Evolutionary conservation across 148 eudicot species (phyloP).

Genomic region (Oxyria digyna): DNA sequence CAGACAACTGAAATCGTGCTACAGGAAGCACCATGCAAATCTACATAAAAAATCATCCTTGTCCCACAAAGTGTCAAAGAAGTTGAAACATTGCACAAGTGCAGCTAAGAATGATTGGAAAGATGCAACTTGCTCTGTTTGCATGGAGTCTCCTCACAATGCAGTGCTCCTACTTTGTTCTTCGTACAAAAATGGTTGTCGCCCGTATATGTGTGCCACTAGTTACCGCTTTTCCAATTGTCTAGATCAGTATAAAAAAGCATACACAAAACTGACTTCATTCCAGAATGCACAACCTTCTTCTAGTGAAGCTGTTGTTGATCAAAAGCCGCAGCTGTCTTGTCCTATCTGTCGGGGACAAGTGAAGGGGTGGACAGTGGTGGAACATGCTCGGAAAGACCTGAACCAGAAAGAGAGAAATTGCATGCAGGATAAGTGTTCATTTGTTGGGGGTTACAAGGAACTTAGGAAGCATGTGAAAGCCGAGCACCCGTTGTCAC

Average conservation of each 20-base stretch:
- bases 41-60: constrained; percentile 21
- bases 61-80: constrained; percentile 28
- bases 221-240: constrained; percentile 41
- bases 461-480: constrained; percentile 64
- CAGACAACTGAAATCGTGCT: constrained; percentile 22
- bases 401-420: constrained; percentile 50
- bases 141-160: constrained; percentile 50
- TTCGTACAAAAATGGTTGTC: constrained; percentile 47
- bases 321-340: constrained; percentile 36
- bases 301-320: constrained; percentile 7
- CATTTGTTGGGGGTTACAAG: constrained; percentile 56
- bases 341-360: constrained; percentile 93
- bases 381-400: constrained; percentile 53
- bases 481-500: constrained; percentile 47
- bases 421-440: constrained; percentile 67
- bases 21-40: constrained; percentile 16
- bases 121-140: constrained; percentile 44
- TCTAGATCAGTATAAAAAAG: constrained; percentile 42
- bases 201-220: constrained; percentile 56
- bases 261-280: constrained; percentile 32
- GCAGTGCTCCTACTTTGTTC: constrained; percentile 54
- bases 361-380: constrained; percentile 85
- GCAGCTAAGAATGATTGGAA: constrained; percentile 37
- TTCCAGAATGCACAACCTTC: constrained; percentile 12
- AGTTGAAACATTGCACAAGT: constrained; percentile 19